Percentiles rank a stretch among this genome's conserved stretches.
Evolutionary conservation across 805 yeast species (phyloP).

Genomic region (Zygosaccharomyces bailii): DNA sequence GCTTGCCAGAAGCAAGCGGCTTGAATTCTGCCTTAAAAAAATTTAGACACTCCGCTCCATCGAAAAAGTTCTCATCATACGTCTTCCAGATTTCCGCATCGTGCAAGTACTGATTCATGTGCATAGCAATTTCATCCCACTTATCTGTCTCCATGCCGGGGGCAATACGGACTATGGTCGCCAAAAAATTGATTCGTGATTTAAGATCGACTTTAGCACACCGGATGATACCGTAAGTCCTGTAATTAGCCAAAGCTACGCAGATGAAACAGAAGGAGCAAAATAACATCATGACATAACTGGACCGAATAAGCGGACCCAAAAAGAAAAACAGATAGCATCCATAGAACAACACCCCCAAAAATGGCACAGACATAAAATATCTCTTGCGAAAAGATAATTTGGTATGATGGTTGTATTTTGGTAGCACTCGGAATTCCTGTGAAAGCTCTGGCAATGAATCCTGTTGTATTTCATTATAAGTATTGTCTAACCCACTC

Average conservation of each 20-base stretch:
- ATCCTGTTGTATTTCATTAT: background rate
- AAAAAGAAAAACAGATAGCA: too few species aligned
- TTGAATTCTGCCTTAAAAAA: background rate
- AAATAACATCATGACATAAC: background rate
- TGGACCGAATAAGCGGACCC: background rate
- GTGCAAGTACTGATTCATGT: background rate
- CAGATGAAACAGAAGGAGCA: too few species aligned
- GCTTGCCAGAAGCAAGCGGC: background rate
- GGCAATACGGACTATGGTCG: conserved; percentile 1
- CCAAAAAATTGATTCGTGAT: conserved; percentile 1
- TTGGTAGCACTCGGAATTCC: background rate
- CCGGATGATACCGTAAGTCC: background rate
- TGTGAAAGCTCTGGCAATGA: background rate
- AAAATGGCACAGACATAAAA: too few species aligned
- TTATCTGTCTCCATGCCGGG: conserved; percentile 3
- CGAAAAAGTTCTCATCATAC: background rate
- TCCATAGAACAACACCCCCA: too few species aligned
- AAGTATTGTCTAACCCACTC: background rate
- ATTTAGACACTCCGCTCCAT: background rate
- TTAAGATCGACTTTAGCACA: background rate
- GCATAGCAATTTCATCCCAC: conserved; percentile 5
- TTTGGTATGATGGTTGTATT: too few species aligned
- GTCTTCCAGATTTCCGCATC: background rate
- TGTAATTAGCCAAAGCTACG: background rate
- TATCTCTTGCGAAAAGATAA: too few species aligned